phyloP scores from a whole-genome alignment of 768 basidiomycete species.

The Russula foetens region DNA sequence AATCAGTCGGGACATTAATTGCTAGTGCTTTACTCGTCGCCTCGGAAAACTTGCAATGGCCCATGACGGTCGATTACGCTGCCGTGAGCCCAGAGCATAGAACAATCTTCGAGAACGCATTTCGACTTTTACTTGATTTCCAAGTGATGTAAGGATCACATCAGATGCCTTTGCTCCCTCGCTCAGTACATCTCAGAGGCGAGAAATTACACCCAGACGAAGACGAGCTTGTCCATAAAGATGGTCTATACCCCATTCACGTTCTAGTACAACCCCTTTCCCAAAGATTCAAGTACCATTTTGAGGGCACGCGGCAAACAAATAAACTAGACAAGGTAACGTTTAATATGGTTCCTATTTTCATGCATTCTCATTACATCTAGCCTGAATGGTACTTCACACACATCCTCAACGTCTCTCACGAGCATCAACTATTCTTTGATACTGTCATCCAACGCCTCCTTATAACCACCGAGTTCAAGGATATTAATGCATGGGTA shows the following conservation, averaged over 20 bases:
- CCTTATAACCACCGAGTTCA: constrained; percentile 53
- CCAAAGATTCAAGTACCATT: constrained; percentile 91
- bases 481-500: constrained; percentile 69
- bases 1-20: constrained; percentile 4
- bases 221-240: constrained; percentile 30
- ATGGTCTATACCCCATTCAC: constrained; percentile 75
- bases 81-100: constrained; percentile 42
- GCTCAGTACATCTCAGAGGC: constrained; percentile 34
- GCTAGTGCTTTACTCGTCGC: constrained; percentile 52
- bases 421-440: constrained; percentile 81
- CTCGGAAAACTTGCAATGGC: constrained; percentile 82
- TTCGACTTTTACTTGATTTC: constrained; percentile 65
- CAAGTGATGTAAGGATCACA: constrained; percentile 60
- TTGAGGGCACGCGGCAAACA: constrained; percentile 78
- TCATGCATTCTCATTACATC: neutral
- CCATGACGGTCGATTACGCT: constrained; percentile 60
- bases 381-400: constrained; percentile 98
- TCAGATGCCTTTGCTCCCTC: neutral
- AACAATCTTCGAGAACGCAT: constrained; percentile 64
- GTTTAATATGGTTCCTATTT: neutral
- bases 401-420: constrained; percentile 78
- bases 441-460: constrained; percentile 64
- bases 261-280: constrained; percentile 77
- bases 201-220: constrained; percentile 34
- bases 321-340: constrained; percentile 87